Percentiles rank a stretch among this genome's conserved stretches.
Conservation (phyloP, 495 filamentous ascomycete genomes). For the Filosporella fistucella region DNA sequence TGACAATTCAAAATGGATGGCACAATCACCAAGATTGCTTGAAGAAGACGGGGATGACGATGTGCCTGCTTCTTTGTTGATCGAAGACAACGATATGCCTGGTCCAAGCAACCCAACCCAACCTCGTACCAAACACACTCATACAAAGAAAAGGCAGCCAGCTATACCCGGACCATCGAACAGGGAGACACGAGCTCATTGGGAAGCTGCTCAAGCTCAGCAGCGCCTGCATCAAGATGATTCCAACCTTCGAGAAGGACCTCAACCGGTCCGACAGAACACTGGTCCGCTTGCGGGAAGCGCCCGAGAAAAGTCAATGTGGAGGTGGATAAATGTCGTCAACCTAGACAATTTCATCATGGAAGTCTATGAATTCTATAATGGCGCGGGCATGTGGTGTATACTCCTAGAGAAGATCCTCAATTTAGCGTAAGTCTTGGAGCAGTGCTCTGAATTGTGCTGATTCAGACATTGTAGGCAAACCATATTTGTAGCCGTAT, state of each 20-base stretch:
- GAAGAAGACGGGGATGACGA: constrained; percentile 85
- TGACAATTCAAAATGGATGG: constrained; percentile 16
- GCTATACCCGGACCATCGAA: constrained; percentile 50
- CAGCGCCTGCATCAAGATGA: constrained; percentile 54
- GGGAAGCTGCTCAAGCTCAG: constrained; percentile 60
- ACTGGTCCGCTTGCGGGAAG: constrained; percentile 29
- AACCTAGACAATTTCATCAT: constrained; percentile 88
- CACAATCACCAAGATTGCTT: constrained; percentile 30
- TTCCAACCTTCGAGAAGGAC: neutral
- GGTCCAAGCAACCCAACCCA: constrained; percentile 19
- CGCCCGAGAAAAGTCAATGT: constrained; percentile 67
- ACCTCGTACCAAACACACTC: constrained; percentile 11
- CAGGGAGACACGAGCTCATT: constrained; percentile 52
- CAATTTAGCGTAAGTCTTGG: constrained; percentile 63
- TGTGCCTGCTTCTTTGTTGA: constrained; percentile 81
- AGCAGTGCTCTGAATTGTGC: neutral
- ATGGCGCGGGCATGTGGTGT: constrained; percentile 83
- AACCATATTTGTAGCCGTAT: constrained; percentile 74
- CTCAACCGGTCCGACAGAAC: constrained; percentile 21
- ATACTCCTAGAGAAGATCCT: constrained; percentile 69
- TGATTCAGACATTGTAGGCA: constrained; percentile 36
- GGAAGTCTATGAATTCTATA: constrained; percentile 88
- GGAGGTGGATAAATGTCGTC: constrained; percentile 90
- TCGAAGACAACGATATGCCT: constrained; percentile 54
- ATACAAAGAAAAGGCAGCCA: constrained; percentile 7